phyloP scores from a whole-genome alignment of 2,329 filamentous ascomycete species.

The Colletotrichum sp. region DNA sequence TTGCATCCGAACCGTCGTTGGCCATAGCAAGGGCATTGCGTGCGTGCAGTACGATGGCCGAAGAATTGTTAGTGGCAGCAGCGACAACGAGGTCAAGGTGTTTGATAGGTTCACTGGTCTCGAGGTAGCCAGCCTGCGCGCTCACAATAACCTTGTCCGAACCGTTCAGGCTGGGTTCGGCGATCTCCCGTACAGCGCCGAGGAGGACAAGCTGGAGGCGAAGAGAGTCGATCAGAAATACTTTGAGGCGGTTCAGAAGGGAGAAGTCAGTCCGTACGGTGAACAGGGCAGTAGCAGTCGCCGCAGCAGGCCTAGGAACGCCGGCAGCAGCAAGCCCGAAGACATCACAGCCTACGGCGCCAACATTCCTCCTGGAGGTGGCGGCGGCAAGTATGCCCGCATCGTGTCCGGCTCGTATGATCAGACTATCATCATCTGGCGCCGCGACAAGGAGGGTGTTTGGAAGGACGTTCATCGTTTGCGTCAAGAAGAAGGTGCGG shows the following conservation, averaged over 20 bases:
- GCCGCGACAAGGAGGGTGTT: slow-evolving; percentile 80
- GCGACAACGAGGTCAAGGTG: slow-evolving; percentile 94
- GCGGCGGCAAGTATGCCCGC: slow-evolving; percentile 86
- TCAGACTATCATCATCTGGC: slow-evolving; percentile 95
- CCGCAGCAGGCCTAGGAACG: slow-evolving; percentile 57
- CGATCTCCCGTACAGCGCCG: slow-evolving; percentile 80
- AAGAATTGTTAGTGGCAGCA: slow-evolving; percentile 93
- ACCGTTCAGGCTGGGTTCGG: slow-evolving; percentile 96
- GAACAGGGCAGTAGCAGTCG: slow-evolving; percentile 28
- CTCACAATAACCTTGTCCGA: slow-evolving; percentile 84
- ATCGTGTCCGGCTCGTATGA: slow-evolving; percentile 98
- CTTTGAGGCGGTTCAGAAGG: slow-evolving; percentile 63
- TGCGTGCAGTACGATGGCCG: slow-evolving; percentile 96
- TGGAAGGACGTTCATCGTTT: slow-evolving; percentile 83
- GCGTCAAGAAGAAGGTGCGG: slow-evolving; percentile 73
- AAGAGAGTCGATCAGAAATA: slow-evolving; percentile 76
- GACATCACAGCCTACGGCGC: slow-evolving; percentile 83
- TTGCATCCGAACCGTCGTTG: slow-evolving; percentile 79
- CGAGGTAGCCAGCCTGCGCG: slow-evolving; percentile 86
- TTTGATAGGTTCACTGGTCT: slow-evolving; percentile 87
- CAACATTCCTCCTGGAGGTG: slow-evolving; percentile 88
- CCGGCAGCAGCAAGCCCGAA: slow-evolving; percentile 76
- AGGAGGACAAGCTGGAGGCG: slow-evolving; percentile 77
- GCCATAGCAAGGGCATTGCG: slow-evolving; percentile 93
- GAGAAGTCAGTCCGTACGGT: slow-evolving; percentile 39